Base-by-base conservation (phyloP, 805 yeast species). In the Myxozyma kluyveri region DNA sequence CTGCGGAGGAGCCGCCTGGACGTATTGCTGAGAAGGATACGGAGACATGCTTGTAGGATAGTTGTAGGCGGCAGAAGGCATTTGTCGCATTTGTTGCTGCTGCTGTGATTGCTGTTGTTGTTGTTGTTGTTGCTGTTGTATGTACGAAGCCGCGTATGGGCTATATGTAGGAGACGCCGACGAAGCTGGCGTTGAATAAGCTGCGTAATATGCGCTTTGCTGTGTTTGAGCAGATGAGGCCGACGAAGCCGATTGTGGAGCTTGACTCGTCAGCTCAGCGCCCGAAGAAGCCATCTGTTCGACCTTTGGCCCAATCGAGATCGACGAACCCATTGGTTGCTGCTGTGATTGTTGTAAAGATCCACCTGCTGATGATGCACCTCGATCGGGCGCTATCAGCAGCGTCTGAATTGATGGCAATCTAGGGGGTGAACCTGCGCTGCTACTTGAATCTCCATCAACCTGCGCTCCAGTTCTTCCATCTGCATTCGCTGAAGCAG, bases 341-440 rank as follows among this genome's bases (percentile, higher is more conserved):
- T 6, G 29, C 21, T 1, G 47, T 6, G 18, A 24, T 2, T 6
- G 47, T 22, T 35, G 29, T 18, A 12, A 23, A 33, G n/a, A 10
- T 24, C 36, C 21, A 39, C 19, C 22, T 26, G 19, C 14, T 18
- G 2, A 14, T 21, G 32, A 7, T n/a, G 40, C 49, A 23, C 17
- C 21, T 5, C 4, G 26, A 26, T 21, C 19, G 54, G 50, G 27
- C 3, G 54, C 29, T 7, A 50, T 40, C 4, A 57, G 47, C 24
- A 57, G 48, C 4, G 56, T 39, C 49, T 55, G 60, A 26, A 57
- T 56, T 12, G 61, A 57, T 10, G 61, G 61, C 6, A 57, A 50
- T n/a, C 59, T 44, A 7, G 61, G 49, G 27, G 59, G 45, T 4
- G 55, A 50, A 12, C 35, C 18, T 3, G 45, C 54, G 3, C 36